phyloP scores from a whole-genome alignment of 2,329 filamentous ascomycete species.

The Aspergillus melleus region DNA sequence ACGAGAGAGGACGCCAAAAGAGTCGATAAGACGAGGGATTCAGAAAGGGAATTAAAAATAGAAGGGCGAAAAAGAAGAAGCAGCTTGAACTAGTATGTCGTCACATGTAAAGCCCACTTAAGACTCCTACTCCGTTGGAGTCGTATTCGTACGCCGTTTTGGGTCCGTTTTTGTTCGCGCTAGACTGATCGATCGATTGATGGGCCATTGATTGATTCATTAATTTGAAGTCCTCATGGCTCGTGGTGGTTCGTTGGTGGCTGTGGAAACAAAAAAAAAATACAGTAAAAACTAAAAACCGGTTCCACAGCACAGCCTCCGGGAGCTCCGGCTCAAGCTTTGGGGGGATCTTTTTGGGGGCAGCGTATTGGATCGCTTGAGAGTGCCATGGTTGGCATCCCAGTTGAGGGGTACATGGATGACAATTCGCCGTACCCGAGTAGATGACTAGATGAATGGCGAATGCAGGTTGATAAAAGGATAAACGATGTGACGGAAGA shows the following conservation, averaged over 20 bases:
- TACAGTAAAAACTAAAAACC: slow-evolving; percentile 10
- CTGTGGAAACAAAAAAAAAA: background rate
- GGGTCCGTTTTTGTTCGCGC: background rate
- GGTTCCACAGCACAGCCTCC: slow-evolving; percentile 25
- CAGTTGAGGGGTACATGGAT: background rate
- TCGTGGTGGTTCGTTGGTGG: background rate
- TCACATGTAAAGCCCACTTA: background rate
- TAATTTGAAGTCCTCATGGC: background rate
- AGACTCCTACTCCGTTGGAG: background rate
- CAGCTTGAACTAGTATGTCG: background rate
- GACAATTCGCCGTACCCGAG: background rate
- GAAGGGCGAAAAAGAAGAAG: background rate
- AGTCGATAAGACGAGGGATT: background rate
- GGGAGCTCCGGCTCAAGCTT: slow-evolving; percentile 13
- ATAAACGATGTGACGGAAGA: background rate
- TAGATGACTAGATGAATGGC: background rate
- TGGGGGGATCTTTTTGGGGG: background rate
- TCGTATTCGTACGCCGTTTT: background rate
- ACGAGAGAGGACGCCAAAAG: background rate
- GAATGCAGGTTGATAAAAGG: background rate
- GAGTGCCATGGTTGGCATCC: background rate
- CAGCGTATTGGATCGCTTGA: background rate
- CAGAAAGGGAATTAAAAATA: slow-evolving; percentile 4
- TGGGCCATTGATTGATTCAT: background rate
- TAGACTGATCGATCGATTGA: background rate